Percentiles rank a stretch among this genome's conserved stretches.
These are phyloP conservation scores for Salmacisia buchloeana DNA, from an alignment of 1,284 basidiomycete species.

Conservation along the genomic window DNA sequence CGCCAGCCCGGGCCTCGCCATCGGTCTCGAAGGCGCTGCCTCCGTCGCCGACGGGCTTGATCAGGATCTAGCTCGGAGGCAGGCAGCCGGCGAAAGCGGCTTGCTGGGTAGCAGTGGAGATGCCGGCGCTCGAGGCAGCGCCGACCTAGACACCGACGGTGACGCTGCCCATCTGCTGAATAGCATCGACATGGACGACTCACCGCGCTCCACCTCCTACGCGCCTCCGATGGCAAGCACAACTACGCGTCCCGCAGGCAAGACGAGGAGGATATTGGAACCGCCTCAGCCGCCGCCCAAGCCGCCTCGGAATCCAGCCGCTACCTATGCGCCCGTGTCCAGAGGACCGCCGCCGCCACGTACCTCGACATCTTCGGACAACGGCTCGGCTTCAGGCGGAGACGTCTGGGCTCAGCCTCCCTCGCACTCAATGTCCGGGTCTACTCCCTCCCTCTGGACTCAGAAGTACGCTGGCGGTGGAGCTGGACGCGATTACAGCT, in stretches of 20 bases:
- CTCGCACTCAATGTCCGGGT: background rate
- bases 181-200: too few species aligned
- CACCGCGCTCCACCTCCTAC: too few species aligned
- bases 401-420: background rate
- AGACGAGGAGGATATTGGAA: background rate
- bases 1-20: background rate
- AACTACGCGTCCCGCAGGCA: background rate
- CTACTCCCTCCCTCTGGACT: background rate
- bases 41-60: background rate
- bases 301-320: background rate
- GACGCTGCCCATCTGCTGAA: too few species aligned
- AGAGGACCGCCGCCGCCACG: background rate
- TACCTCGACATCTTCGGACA: background rate
- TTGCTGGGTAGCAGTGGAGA: background rate
- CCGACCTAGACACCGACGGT: background rate
- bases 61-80: background rate
- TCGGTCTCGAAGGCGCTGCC: background rate
- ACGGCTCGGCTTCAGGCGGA: background rate
- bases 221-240: background rate
- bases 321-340: background rate
- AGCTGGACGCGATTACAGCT: too few species aligned
- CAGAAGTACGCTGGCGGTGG: background rate
- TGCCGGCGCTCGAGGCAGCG: background rate
- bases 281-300: background rate
- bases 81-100: background rate